Conservation (phyloP, 2,329 filamentous ascomycete species). For the Zymoseptoria crescenta region DNA sequence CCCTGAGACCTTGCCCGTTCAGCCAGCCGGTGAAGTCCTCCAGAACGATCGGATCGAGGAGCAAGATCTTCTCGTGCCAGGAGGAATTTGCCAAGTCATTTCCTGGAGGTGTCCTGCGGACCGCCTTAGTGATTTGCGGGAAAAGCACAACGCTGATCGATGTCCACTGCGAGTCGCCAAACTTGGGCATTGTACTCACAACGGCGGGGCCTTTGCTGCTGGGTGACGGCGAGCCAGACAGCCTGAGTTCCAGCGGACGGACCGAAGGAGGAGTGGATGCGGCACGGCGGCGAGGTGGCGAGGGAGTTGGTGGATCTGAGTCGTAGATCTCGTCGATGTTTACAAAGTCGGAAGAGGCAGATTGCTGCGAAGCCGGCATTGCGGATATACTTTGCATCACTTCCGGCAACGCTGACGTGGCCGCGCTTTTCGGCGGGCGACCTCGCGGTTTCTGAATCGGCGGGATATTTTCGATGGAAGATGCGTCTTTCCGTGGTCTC, state of each 20-base stretch:
- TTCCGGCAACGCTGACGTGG: neutral
- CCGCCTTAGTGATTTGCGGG: conserved; percentile 40
- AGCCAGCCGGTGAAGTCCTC: conserved; percentile 81
- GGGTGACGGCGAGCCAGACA: conserved; percentile 7
- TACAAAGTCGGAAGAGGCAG: neutral
- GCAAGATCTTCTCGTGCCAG: conserved; percentile 88
- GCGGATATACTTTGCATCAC: neutral
- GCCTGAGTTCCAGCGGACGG: conserved; percentile 16
- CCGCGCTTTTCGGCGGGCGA: neutral
- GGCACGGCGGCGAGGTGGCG: conserved; percentile 26
- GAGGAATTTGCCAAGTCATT: conserved; percentile 43
- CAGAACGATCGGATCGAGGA: conserved; percentile 84
- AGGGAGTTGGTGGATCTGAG: conserved; percentile 14
- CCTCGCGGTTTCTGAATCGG: neutral
- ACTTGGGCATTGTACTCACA: conserved; percentile 12
- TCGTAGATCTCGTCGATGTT: neutral
- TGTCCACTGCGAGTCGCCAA: conserved; percentile 24
- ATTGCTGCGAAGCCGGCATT: neutral
- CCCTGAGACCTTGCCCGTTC: conserved; percentile 42
- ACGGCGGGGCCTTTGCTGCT: conserved; percentile 1
- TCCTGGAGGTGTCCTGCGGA: conserved; percentile 38
- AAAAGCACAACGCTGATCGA: conserved; percentile 35
- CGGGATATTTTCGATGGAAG: neutral
- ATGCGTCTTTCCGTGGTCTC: conserved; percentile 10
- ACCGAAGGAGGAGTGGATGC: conserved; percentile 16